Evolutionary conservation across 306 rosid species (phyloP).

Genomic region (peach (Prunus persica)): Prunus_persica_NCBIv2 NC_034010.1:3457501-3458000

Average conservation of each 20-base stretch:
- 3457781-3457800: neutral
- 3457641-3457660: neutral
- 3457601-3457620: no score
- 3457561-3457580: no score
- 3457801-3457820: neutral
- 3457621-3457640: no score
- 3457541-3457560: no score
- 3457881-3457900: conserved; percentile 10
- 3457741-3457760: neutral
- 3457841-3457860: neutral
- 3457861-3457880: conserved; percentile 7
- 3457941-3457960: conserved; percentile 73
- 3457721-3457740: neutral
- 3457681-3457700: neutral
- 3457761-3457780: neutral
- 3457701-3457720: neutral
- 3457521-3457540: no score
- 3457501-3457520: no score
- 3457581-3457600: no score
- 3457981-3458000: conserved; percentile 50
- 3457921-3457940: conserved; percentile 91
- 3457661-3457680: neutral
- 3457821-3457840: neutral
- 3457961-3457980: conserved; percentile 77
- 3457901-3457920: conserved; percentile 60